These are phyloP conservation scores for Cruciata laevipes DNA, from an alignment of 257 asterid genomes.

Conservation along the genomic window DNA sequence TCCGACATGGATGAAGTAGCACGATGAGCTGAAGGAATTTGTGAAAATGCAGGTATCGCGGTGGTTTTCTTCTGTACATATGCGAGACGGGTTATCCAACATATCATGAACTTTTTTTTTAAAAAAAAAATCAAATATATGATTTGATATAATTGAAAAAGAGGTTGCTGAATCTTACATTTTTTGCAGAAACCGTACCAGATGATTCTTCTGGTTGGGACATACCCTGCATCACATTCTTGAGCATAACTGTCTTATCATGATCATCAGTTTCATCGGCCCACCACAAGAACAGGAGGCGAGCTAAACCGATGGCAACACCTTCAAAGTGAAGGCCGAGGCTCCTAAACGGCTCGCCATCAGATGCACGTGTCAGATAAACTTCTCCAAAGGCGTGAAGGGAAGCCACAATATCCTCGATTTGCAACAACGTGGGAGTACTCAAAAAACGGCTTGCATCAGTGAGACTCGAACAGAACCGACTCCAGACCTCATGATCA, in stretches of 20 bases:
- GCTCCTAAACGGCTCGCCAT: background rate
- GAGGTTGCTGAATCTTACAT: no score
- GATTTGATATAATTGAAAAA: no score
- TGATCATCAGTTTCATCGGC: background rate
- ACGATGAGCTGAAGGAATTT: no score
- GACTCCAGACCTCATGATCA: background rate
- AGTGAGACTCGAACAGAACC: background rate
- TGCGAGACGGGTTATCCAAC: no score
- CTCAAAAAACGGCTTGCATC: background rate
- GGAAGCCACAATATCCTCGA: background rate
- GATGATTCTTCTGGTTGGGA: no score
- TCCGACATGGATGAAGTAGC: no score
- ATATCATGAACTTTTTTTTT: no score
- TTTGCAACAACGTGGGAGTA: background rate
- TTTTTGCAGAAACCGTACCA: no score
- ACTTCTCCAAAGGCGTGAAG: background rate
- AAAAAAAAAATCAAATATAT: no score
- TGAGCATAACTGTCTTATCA: background rate
- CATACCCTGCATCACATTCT: background rate
- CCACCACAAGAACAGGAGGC: conserved; percentile 1
- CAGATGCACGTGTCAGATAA: background rate
- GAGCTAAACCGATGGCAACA: background rate
- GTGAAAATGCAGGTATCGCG: no score
- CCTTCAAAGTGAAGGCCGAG: background rate
- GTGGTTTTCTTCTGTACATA: no score